Evolutionary conservation across 441 rosid genomes (phyloP).

Genomic region (Jatropha multifida): DNA sequence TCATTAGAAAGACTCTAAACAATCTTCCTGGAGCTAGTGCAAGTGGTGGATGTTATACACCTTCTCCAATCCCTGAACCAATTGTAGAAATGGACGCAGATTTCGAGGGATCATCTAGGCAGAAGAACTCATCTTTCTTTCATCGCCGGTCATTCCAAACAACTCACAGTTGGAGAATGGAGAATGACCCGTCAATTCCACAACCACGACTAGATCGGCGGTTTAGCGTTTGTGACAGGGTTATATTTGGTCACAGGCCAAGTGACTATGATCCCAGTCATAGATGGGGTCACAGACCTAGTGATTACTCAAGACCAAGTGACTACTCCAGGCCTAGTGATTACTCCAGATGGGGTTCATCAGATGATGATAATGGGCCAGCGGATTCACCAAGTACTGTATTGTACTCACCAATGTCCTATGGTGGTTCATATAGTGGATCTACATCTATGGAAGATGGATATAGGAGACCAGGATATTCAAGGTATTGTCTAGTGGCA

Average conservation of each 20-base stretch:
- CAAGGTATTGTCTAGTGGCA: conserved; percentile 88
- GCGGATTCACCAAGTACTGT: conserved; percentile 90
- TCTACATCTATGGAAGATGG: conserved; percentile 63
- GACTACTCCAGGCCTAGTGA: conserved; percentile 84
- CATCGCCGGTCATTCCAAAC: conserved; percentile 94
- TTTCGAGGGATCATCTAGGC: conserved; percentile 86
- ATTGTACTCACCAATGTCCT: conserved; percentile 69
- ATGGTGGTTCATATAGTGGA: conserved; percentile 35
- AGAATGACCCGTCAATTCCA: conserved; percentile 61
- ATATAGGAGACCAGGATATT: conserved; percentile 60
- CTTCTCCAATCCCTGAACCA: conserved; percentile 91
- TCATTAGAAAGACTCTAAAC: conserved; percentile 78
- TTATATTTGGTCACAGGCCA: conserved; percentile 72
- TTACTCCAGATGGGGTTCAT: conserved; percentile 85
- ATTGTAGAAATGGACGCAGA: conserved; percentile 91
- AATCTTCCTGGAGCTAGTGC: conserved; percentile 87
- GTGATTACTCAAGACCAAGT: conserved; percentile 81
- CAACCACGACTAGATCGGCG: conserved; percentile 82
- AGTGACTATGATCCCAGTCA: conserved; percentile 70
- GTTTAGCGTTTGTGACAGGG: conserved; percentile 93
- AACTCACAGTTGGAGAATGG: conserved; percentile 77
- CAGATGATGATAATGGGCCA: conserved; percentile 86
- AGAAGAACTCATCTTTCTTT: conserved; percentile 78
- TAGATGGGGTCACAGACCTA: conserved; percentile 54
- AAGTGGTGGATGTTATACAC: conserved; percentile 58